Percentiles rank a stretch among this genome's conserved stretches.
phyloP scores from a whole-genome alignment of 1,139 yeast species.

The Saccharomyces pastorianus region DNA sequence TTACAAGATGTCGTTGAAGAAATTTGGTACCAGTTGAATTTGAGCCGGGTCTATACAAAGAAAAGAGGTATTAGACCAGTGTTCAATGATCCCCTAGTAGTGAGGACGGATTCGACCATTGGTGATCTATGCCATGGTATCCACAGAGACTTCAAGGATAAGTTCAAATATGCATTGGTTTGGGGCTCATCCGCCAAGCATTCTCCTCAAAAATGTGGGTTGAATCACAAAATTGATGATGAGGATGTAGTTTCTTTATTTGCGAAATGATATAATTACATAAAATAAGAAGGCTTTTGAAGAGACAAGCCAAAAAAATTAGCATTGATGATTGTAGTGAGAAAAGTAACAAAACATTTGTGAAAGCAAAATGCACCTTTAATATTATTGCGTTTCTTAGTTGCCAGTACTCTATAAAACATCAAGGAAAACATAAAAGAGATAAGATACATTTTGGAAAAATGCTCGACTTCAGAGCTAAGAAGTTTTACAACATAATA shows the following conservation, averaged over 20 bases:
- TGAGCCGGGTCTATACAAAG: constrained; percentile 79
- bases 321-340: background rate
- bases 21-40: constrained; percentile 81
- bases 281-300: background rate
- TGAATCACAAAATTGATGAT: constrained; percentile 73
- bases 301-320: background rate
- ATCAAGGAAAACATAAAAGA: too few relatives aligned
- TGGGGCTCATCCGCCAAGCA: constrained; percentile 97
- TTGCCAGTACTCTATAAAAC: too few relatives aligned
- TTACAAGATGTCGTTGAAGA: constrained; percentile 82
- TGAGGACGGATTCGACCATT: constrained; percentile 66
- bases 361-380: too few relatives aligned
- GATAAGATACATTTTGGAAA: too few relatives aligned
- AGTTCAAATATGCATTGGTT: constrained; percentile 87
- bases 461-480: too few relatives aligned
- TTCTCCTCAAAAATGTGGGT: constrained; percentile 93
- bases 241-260: constrained; percentile 92
- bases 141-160: constrained; percentile 86
- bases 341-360: background rate
- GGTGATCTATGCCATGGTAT: constrained; percentile 87
- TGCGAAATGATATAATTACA: constrained; percentile 41
- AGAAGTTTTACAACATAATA: too few relatives aligned
- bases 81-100: constrained; percentile 85
- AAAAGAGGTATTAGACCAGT: constrained; percentile 75
- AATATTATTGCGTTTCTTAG: too few relatives aligned